Base-by-base conservation (phyloP, 2,329 filamentous ascomycete species). In the Colletotrichum noveboracense region DNA sequence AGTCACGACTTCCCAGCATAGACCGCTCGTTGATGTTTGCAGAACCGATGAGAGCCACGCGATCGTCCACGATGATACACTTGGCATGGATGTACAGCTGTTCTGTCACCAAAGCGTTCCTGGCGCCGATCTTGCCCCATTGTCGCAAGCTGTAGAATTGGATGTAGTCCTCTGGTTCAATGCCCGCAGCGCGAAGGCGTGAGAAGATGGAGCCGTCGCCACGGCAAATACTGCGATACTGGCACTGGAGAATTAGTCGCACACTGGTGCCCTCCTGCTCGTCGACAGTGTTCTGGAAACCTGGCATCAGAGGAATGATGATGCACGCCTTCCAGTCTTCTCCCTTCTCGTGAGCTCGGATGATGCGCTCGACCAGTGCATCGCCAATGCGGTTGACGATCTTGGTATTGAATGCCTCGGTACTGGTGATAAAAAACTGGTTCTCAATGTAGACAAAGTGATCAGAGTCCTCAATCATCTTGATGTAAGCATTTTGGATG, bases 371-470 rank as follows among this genome's bases (percentile, higher is more conserved):
- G 10, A 98, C 96, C 36, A 99, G 88, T 5, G 97, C 96, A 85
- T 98, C 96, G 66, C 96, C 96, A 79, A 99, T 98, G 78, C 93
- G 93, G 84, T 99, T 99, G 83, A 95, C 91, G 77, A 99, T 97
- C 82, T 93, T 95, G 14, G 94, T 95, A 68, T 94, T 94, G 79
- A 98, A 93, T 7, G 96, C 96, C 81, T 97, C 94, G 66, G 95
- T 97, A 79, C 95, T 98, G 43, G 95, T 97, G 83, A 99, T 94
- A 87, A 98, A 99, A 86, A 98, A 99, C 82, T 99, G 97, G 82
- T 99, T 99, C 84, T 99, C 97, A 78, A 98, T 98, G 85, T 99
- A 98, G 67, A 98, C 95, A 81, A 98, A 98, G 83, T 98, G 97
- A 64, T 99, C 95, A 3, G 96, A 98, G 78, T 96, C 94, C 78